Base-by-base conservation (phyloP, 768 basidiomycete genomes). In the Xerocomus potaroensis region DNA sequence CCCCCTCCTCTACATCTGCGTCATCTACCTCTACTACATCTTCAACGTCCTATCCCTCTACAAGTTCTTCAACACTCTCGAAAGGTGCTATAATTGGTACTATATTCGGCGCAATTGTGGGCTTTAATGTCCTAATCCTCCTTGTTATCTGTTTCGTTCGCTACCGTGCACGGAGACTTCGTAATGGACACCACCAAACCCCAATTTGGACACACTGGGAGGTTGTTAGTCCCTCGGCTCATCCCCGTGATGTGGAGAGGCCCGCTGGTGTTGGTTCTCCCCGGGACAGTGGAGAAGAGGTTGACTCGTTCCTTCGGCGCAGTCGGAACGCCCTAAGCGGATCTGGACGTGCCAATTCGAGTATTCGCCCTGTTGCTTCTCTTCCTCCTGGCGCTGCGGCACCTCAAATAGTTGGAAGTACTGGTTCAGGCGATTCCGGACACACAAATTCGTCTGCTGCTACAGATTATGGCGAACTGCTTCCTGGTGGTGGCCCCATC, bases 201-300 rank as follows among this genome's bases (percentile, higher is more conserved):
- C 64, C 66, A 4, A 66, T 66, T 8, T 66, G 64, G 64, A 76
- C 67, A 64, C 77, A 60, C 70, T 81, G 47, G 69, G 72, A 51
- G 68, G 64, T 74, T 31, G 63, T 78, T 22, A 63, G 66, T 11
- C 62, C 66, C 14, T 48, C 54, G 8, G 56, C 47, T 1, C 48
- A 39, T 29, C 47, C 44, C 10, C 44, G 45, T 1, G 63, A 67
- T 10, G 61, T 57, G 12, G 74, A 67, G 18, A 68, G 69, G 24
- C 58, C 69, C 3, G 70, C 72, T 10, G 84, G 81, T n/a, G 80
- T 85, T 63, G 83, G 83, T 27, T 80, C 80, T 21, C 83, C 85
- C 1, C 72, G 83, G 9, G 74, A 75, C 24, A 86, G 82, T 41
- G 85, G 85, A 6, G 84, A 84, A 57, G 85, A 86, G 60, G 69